Percentiles rank a stretch among this genome's conserved stretches.
phyloP scores from a whole-genome alignment of 345 rosid species.

The Syzygium aromaticum region DNA sequence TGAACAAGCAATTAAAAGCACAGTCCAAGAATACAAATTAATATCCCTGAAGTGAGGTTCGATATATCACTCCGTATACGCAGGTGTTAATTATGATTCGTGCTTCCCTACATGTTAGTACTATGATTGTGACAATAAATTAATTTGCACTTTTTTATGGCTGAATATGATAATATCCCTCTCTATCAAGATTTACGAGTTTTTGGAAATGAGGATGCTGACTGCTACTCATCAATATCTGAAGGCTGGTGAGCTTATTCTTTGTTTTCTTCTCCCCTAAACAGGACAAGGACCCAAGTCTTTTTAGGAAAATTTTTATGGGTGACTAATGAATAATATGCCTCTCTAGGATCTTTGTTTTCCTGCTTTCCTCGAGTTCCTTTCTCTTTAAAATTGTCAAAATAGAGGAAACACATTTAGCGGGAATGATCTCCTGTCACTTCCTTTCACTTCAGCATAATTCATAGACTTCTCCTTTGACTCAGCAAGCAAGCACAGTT shows the following conservation, averaged over 20 bases:
- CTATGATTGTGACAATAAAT: neutral
- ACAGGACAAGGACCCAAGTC: neutral
- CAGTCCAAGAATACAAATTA: conserved; percentile 63
- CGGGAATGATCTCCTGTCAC: neutral
- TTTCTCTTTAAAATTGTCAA: no score
- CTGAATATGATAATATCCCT: neutral
- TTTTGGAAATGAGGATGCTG: neutral
- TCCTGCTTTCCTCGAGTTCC: no score
- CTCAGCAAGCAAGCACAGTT: neutral
- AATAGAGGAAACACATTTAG: no score
- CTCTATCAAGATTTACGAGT: neutral
- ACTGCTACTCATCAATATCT: neutral
- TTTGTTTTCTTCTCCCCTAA: neutral
- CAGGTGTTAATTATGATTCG: neutral
- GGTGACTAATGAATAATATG: neutral
- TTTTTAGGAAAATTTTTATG: neutral
- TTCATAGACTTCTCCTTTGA: neutral
- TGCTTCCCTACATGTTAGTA: no score
- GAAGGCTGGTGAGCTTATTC: neutral
- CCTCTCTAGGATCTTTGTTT: neutral
- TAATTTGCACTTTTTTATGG: neutral
- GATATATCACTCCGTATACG: neutral
- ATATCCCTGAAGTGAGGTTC: conserved; percentile 37
- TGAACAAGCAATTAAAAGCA: conserved; percentile 70
- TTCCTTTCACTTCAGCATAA: neutral